These are phyloP conservation scores for Collybiopsis luxurians DNA, from an alignment of 768 basidiomycete species.

Conservation along the genomic window DNA sequence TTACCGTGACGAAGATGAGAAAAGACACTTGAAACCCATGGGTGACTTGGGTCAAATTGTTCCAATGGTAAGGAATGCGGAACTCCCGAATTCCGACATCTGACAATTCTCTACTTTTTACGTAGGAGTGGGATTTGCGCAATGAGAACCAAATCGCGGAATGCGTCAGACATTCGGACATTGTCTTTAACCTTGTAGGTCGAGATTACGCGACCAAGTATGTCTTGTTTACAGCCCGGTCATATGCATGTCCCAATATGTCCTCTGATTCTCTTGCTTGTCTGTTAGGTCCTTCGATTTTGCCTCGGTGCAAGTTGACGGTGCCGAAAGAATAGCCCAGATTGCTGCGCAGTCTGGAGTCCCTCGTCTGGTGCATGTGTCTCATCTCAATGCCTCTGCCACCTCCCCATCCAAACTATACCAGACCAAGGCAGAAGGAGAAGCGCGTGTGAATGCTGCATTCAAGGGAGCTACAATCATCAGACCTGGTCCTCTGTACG, in stretches of 20 bases:
- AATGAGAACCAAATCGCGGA: constrained; percentile 90
- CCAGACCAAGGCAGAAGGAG: constrained; percentile 86
- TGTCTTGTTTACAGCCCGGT: constrained; percentile 17
- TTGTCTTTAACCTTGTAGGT: constrained; percentile 94
- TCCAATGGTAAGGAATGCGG: constrained; percentile 65
- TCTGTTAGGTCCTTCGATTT: constrained; percentile 80
- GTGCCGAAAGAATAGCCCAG: constrained; percentile 83
- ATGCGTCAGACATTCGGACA: constrained; percentile 91
- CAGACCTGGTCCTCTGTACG: constrained; percentile 82
- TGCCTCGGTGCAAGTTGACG: constrained; percentile 75
- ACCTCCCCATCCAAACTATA: constrained; percentile 83
- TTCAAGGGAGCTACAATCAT: constrained; percentile 89
- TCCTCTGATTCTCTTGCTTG: constrained; percentile 6
- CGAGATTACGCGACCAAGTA: constrained; percentile 96
- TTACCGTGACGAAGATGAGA: constrained; percentile 93
- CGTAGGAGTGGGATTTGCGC: constrained; percentile 93
- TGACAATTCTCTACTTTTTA: constrained; percentile 2
- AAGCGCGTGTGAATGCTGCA: constrained; percentile 77
- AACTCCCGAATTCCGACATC: background rate
- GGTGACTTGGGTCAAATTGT: constrained; percentile 97
- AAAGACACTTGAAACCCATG: constrained; percentile 85
- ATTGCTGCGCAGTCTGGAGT: constrained; percentile 78
- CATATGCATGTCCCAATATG: constrained; percentile 6
- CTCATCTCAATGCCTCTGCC: constrained; percentile 87
- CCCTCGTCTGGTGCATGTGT: constrained; percentile 87